phyloP scores from a whole-genome alignment of 208 protist genomes.

The Kentomonas sorsogonicus region DNA sequence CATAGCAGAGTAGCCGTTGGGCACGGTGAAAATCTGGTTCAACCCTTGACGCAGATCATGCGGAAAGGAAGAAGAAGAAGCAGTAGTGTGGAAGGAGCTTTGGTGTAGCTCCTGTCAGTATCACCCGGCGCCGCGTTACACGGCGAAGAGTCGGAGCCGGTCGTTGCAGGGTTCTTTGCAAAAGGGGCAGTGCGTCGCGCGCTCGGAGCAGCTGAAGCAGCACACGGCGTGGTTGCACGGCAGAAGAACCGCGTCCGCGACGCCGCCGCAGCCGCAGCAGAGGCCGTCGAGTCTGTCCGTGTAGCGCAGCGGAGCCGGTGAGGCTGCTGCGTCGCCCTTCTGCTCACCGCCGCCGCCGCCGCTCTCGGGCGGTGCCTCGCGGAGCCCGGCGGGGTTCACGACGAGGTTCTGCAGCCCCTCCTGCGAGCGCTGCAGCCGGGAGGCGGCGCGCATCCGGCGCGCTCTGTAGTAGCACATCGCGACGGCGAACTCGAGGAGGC shows the following conservation, averaged over 20 bases:
- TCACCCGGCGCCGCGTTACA: too few relatives aligned
- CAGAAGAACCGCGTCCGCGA: slow-evolving; percentile 37
- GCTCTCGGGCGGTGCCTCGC: slow-evolving; percentile 5
- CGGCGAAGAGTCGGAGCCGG: slow-evolving; percentile 27
- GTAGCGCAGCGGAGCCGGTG: slow-evolving; percentile 17
- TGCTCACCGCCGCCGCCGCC: too few relatives aligned
- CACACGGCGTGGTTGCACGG: slow-evolving; percentile 51
- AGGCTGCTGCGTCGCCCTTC: too few relatives aligned
- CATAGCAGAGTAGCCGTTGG: too few relatives aligned
- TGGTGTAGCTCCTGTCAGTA: too few relatives aligned
- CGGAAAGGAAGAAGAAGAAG: slow-evolving; percentile 6
- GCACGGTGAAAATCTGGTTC: too few relatives aligned
- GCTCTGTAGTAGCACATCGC: slow-evolving; percentile 26
- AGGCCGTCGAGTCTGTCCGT: slow-evolving; percentile 33
- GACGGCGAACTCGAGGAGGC: slow-evolving; percentile 22
- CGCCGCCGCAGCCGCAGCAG: slow-evolving; percentile 43
- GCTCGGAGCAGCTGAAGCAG: slow-evolving; percentile 31
- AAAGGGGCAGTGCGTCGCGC: slow-evolving; percentile 37
- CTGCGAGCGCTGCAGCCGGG: slow-evolving; percentile 23
- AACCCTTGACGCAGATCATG: neutral
- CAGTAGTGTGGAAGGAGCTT: neutral
- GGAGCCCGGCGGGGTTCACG: slow-evolving; percentile 17
- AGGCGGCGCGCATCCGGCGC: slow-evolving; percentile 18
- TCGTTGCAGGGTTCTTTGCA: slow-evolving; percentile 31
- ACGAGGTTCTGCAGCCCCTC: slow-evolving; percentile 13